Evolutionary conservation across 1,284 basidiomycete genomes (phyloP).

Genomic region (Lentinula novae-zelandiae): DNA sequence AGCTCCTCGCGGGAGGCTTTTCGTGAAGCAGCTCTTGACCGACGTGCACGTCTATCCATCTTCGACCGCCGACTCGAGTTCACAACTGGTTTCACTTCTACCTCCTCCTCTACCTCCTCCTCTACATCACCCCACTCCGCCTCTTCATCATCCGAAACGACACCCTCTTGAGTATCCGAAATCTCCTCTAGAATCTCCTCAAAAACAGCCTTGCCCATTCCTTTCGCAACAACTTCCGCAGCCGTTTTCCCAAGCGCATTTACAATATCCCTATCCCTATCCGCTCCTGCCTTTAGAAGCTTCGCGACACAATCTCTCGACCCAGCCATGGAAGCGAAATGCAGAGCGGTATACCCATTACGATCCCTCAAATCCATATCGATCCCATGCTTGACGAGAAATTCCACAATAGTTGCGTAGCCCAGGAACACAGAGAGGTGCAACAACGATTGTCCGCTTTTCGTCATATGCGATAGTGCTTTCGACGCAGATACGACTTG

Average conservation of each 20-base stretch:
- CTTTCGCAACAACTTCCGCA: constrained; percentile 49
- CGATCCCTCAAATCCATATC: constrained; percentile 84
- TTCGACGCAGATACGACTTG: constrained; percentile 32
- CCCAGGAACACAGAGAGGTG: constrained; percentile 86
- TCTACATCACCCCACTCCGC: constrained; percentile 67
- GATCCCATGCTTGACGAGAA: constrained; percentile 70
- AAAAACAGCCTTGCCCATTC: constrained; percentile 34
- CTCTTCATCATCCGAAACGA: constrained; percentile 48
- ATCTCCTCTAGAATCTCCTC: constrained; percentile 41
- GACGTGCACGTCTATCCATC: constrained; percentile 21
- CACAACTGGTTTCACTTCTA: constrained; percentile 30
- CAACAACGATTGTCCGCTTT: constrained; percentile 78
- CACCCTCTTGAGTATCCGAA: constrained; percentile 31
- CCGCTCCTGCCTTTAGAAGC: constrained; percentile 78
- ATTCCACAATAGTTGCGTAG: constrained; percentile 63
- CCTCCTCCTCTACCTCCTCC: too few species aligned
- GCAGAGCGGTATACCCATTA: constrained; percentile 89
- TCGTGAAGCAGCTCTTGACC: constrained; percentile 20
- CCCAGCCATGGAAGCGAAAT: constrained; percentile 77
- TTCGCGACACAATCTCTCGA: constrained; percentile 65
- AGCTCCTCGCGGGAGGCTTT: constrained; percentile 22
- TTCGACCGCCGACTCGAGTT: constrained; percentile 25
- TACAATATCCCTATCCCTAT: constrained; percentile 71
- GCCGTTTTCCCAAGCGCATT: constrained; percentile 81
- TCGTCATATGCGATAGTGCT: constrained; percentile 62